Percentiles rank a stretch among this genome's conserved stretches.
These are phyloP conservation scores for Trichoderma virens DNA, from an alignment of 495 filamentous ascomycete species.

Conservation along the genomic window DNA sequence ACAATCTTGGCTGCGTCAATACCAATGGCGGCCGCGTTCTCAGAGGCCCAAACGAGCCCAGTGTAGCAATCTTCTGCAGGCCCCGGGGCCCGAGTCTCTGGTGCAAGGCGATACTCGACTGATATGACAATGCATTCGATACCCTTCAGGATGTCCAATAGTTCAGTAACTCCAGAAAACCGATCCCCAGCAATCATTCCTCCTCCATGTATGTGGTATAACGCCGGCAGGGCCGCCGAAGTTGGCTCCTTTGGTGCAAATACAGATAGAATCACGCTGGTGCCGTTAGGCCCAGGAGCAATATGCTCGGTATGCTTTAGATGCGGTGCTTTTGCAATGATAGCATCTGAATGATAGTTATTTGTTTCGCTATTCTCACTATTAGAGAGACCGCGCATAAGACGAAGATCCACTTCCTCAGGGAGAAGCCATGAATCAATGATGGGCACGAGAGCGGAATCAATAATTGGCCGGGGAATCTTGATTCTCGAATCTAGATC, in stretches of 20 bases:
- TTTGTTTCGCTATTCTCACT: background rate
- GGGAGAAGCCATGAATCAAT: conserved; percentile 11
- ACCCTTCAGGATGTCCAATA: conserved; percentile 14
- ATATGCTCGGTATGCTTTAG: background rate
- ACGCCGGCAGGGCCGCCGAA: background rate
- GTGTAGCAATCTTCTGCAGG: conserved; percentile 23
- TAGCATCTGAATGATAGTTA: background rate
- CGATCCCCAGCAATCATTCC: conserved; percentile 12
- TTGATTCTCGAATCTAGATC: conserved; percentile 14
- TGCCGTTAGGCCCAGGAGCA: background rate
- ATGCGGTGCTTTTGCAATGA: background rate
- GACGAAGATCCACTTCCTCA: conserved; percentile 12
- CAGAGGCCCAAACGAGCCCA: conserved; percentile 19
- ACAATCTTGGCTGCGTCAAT: conserved; percentile 21
- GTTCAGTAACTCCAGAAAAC: conserved; percentile 12
- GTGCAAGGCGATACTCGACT: conserved; percentile 26
- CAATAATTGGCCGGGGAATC: conserved; percentile 11
- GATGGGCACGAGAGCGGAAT: conserved; percentile 9
- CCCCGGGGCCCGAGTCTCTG: conserved; percentile 18
- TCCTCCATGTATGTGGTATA: conserved; percentile 13
- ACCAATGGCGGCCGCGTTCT: conserved; percentile 18
- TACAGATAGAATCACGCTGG: conserved; percentile 9
- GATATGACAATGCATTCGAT: conserved; percentile 17
- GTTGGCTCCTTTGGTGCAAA: conserved; percentile 10
- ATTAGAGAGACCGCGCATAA: conserved; percentile 10